Conservation (phyloP, 2,329 filamentous ascomycete species). For the Aspergillus sergii region DNA sequence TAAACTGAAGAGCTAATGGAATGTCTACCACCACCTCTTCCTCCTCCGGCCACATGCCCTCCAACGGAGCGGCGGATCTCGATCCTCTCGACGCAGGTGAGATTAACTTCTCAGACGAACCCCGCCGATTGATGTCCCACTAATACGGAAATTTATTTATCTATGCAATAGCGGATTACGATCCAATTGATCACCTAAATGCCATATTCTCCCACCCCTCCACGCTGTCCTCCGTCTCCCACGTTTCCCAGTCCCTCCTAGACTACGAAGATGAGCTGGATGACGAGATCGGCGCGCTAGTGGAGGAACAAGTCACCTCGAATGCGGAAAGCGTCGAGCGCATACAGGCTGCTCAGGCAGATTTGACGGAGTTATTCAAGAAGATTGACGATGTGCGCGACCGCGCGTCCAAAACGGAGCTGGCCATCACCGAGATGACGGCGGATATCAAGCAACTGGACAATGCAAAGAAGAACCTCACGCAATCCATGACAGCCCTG, state of each 20-base stretch:
- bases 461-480: conserved; percentile 94
- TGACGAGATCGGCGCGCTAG: conserved; percentile 71
- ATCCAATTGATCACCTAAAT: conserved; percentile 91
- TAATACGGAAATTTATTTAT: conserved; percentile 9
- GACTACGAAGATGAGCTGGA: conserved; percentile 81
- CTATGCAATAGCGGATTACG: conserved; percentile 70
- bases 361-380: conserved; percentile 85
- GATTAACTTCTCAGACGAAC: conserved; percentile 11
- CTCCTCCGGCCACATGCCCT: conserved; percentile 40
- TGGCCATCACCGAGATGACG: conserved; percentile 97
- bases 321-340: conserved; percentile 86
- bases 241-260: conserved; percentile 73
- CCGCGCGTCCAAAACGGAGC: conserved; percentile 87
- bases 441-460: conserved; percentile 97
- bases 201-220: conserved; percentile 89
- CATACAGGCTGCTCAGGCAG: conserved; percentile 87
- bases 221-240: conserved; percentile 73
- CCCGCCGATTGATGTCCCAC: conserved; percentile 3
- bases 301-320: conserved; percentile 76
- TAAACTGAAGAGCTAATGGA: conserved; percentile 33
- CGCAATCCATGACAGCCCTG: conserved; percentile 94
- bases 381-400: conserved; percentile 93
- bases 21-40: conserved; percentile 35
- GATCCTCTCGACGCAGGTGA: conserved; percentile 51
- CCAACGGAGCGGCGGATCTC: conserved; percentile 38